Conservation (phyloP, 2,329 filamentous ascomycete genomes). For the Escovopsis sp. region DNA sequence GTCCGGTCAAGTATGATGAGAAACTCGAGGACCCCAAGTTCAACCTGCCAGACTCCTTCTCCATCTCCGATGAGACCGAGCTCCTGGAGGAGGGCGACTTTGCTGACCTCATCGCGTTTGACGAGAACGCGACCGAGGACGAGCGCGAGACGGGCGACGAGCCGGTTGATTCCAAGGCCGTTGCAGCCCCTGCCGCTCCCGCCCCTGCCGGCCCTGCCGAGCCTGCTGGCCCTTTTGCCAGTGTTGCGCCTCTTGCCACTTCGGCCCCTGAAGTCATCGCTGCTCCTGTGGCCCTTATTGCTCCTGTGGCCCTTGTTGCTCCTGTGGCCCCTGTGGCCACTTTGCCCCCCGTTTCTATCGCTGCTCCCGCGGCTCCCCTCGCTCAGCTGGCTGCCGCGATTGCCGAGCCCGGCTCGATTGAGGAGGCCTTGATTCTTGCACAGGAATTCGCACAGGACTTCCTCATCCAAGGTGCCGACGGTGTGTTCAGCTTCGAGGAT, state of each 20-base stretch:
- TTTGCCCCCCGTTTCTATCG: too few relatives aligned
- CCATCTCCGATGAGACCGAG: conserved; percentile 5
- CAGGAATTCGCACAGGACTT: too few relatives aligned
- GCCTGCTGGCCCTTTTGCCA: conserved; percentile 7
- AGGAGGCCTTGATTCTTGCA: too few relatives aligned
- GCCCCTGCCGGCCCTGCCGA: conserved; percentile 5
- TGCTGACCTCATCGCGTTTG: background rate
- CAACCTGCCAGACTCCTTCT: conserved; percentile 12
- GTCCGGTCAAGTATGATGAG: conserved; percentile 19
- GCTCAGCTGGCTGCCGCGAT: too few relatives aligned
- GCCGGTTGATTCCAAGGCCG: background rate
- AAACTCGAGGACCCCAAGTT: conserved; percentile 17
- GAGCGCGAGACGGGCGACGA: background rate
- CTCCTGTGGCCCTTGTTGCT: too few relatives aligned
- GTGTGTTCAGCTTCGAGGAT: too few relatives aligned
- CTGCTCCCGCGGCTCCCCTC: too few relatives aligned
- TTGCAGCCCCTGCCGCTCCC: conserved; percentile 5
- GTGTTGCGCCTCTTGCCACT: conserved; percentile 12
- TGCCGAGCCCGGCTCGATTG: too few relatives aligned
- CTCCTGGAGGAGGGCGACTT: background rate
- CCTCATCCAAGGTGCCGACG: too few relatives aligned
- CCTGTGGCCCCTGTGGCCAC: too few relatives aligned
- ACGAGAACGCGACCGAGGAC: conserved; percentile 6
- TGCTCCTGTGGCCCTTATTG: too few relatives aligned
- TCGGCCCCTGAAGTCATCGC: conserved; percentile 2